Evolutionary conservation across 139 green algal genomes (phyloP).

Genomic region (Monoraphidium neglectum): DNA sequence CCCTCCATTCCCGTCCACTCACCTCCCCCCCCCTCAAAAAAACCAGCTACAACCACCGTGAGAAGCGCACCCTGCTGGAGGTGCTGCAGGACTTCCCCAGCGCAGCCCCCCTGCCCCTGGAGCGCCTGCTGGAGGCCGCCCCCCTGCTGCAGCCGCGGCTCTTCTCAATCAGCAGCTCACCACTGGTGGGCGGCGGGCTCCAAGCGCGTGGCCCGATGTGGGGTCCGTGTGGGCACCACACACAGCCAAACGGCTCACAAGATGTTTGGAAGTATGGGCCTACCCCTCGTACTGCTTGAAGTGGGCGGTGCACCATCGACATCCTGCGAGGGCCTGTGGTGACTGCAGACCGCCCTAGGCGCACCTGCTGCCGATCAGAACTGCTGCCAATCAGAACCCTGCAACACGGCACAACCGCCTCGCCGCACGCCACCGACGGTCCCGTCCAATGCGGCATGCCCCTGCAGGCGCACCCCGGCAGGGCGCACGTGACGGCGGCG

Average conservation of each 20-base stretch:
- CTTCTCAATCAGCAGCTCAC: slow-evolving; percentile 89
- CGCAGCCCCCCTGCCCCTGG: slow-evolving; percentile 60
- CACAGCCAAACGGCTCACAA: too few species aligned
- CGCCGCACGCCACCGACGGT: not conserved
- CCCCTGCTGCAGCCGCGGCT: slow-evolving; percentile 81
- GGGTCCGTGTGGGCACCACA: not conserved
- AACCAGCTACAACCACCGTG: slow-evolving; percentile 57
- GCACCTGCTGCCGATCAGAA: too few species aligned
- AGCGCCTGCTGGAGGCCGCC: slow-evolving; percentile 78
- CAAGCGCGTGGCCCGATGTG: not conserved
- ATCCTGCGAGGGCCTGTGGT: too few species aligned
- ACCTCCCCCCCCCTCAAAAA: not conserved
- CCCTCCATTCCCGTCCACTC: not conserved
- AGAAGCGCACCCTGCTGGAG: slow-evolving; percentile 67
- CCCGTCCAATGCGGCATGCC: slow-evolving; percentile 2
- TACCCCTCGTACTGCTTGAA: too few species aligned
- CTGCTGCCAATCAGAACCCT: too few species aligned
- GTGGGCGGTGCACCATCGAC: too few species aligned
- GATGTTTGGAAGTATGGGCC: too few species aligned
- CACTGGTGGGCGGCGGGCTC: not conserved
- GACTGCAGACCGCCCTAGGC: too few species aligned
- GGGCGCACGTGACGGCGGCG: slow-evolving; percentile 79
- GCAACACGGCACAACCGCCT: not conserved
- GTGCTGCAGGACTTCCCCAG: slow-evolving; percentile 90
- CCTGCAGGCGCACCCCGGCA: slow-evolving; percentile 40